Percentiles rank a stretch among this genome's conserved stretches.
These are phyloP conservation scores for Colletotrichum melonis DNA, from an alignment of 2,329 filamentous ascomycete genomes.

Conservation along the genomic window DNA sequence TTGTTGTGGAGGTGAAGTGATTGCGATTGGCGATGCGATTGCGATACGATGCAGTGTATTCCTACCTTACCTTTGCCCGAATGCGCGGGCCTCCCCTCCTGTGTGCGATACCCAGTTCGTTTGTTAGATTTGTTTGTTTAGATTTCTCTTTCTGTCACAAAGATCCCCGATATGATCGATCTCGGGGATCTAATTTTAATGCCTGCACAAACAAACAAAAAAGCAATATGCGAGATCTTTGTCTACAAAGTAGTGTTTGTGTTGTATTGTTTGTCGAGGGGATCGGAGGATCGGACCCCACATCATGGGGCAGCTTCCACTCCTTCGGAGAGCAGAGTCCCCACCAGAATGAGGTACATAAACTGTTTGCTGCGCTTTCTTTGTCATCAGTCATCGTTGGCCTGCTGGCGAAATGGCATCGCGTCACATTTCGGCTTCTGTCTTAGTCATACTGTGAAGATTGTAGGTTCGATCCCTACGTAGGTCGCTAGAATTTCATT, in stretches of 20 bases:
- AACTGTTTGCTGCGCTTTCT: accelerated
- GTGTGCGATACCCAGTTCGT: background rate
- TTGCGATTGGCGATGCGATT: background rate
- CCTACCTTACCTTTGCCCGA: too few relatives aligned
- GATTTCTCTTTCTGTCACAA: too few relatives aligned
- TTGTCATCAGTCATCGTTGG: conserved; percentile 5
- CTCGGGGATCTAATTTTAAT: background rate
- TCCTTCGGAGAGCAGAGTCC: background rate
- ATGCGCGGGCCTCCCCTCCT: background rate
- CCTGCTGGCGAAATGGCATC: conserved; percentile 37
- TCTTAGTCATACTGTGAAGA: conserved; percentile 34
- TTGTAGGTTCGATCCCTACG: conserved; percentile 36
- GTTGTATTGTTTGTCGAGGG: background rate
- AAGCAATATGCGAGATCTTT: background rate
- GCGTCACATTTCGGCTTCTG: conserved; percentile 35
- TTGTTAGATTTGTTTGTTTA: background rate
- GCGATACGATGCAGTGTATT: background rate
- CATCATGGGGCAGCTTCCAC: background rate
- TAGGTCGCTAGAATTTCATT: conserved; percentile 13
- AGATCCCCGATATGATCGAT: background rate
- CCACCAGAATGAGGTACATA: background rate
- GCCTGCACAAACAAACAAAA: background rate
- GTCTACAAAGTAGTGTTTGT: background rate
- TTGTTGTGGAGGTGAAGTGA: background rate
- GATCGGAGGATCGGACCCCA: background rate